These are phyloP conservation scores for Rhododendron williamsianum DNA, from an alignment of 148 eudicot genomes.

Conservation along the genomic window DNA sequence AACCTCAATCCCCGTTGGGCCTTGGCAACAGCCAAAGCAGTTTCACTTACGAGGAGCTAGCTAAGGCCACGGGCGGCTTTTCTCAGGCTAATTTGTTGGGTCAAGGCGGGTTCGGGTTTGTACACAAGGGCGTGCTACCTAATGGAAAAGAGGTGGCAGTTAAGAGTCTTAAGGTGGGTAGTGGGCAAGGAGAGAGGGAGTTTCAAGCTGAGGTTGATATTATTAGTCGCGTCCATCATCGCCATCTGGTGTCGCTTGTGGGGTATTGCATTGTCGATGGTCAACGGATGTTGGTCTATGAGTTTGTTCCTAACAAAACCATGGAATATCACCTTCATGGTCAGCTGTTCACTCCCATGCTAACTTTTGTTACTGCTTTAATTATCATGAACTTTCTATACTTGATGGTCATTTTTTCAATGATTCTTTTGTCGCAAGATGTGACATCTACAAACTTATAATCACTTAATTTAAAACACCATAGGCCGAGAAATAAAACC, in stretches of 20 bases:
- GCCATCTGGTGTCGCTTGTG: conserved; percentile 55
- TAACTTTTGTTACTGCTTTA: conserved; percentile 31
- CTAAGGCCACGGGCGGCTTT: conserved; percentile 31
- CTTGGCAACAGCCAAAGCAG: conserved; percentile 19
- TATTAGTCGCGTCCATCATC: conserved; percentile 52
- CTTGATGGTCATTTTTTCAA: no score
- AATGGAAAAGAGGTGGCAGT: conserved; percentile 42
- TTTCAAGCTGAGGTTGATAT: conserved; percentile 56
- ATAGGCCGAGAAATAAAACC: no score
- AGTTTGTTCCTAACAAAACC: conserved; percentile 45
- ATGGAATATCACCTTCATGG: conserved; percentile 51
- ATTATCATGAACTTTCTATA: conserved; percentile 19
- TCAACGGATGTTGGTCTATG: conserved; percentile 45
- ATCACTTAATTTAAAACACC: no score
- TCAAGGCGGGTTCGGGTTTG: conserved; percentile 43
- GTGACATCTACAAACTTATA: no score
- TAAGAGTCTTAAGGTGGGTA: conserved; percentile 43
- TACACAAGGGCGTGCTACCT: conserved; percentile 41
- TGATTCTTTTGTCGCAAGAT: no score
- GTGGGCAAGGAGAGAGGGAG: conserved; percentile 56
- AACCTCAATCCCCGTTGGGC: conserved; percentile 6
- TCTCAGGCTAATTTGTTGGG: conserved; percentile 33
- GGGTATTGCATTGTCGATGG: conserved; percentile 43
- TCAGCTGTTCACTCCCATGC: neutral
- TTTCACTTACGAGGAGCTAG: conserved; percentile 37